Evolutionary conservation across 2,329 filamentous ascomycete species (phyloP).

Genomic region (Drechslerella coelobrocha): DNA sequence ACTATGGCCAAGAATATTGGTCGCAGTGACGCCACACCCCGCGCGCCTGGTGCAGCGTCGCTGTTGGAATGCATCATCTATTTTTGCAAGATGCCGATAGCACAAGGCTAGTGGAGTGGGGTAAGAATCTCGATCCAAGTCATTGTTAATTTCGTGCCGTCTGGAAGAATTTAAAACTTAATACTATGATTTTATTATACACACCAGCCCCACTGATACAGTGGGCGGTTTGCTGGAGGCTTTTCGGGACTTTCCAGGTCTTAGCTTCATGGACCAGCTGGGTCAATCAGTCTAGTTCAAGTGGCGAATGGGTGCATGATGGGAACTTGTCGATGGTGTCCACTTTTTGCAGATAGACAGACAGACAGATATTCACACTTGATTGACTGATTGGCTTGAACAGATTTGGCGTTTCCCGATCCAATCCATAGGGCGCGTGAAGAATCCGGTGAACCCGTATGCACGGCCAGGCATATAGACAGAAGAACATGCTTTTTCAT

Average conservation of each 20-base stretch:
- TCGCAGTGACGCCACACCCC: constrained; percentile 5
- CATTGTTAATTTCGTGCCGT: constrained; percentile 37
- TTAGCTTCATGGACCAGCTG: too few relatives aligned
- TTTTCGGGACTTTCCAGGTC: too few relatives aligned
- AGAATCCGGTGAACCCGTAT: constrained; percentile 48
- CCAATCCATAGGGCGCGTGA: constrained; percentile 45
- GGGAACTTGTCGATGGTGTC: constrained; percentile 1
- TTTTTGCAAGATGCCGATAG: neutral
- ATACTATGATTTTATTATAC: neutral
- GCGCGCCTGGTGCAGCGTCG: neutral
- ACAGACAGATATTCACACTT: neutral
- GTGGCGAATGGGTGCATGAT: constrained; percentile 1
- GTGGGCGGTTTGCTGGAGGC: neutral
- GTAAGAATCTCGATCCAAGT: constrained; percentile 14
- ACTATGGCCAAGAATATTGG: constrained; percentile 2
- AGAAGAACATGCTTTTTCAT: too few relatives aligned
- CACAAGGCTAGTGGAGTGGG: neutral
- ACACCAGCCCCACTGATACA: neutral
- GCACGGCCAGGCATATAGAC: neutral
- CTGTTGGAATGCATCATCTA: neutral
- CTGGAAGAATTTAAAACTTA: neutral
- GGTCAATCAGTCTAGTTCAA: too few relatives aligned
- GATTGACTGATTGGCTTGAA: constrained; percentile 1
- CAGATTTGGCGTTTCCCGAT: constrained; percentile 7
- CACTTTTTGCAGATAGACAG: neutral